Evolutionary conservation across 2,329 filamentous ascomycete genomes (phyloP), one percentile per base, ranked within the genome.

Genomic region (Neofusicoccum cordaticola): DNA sequence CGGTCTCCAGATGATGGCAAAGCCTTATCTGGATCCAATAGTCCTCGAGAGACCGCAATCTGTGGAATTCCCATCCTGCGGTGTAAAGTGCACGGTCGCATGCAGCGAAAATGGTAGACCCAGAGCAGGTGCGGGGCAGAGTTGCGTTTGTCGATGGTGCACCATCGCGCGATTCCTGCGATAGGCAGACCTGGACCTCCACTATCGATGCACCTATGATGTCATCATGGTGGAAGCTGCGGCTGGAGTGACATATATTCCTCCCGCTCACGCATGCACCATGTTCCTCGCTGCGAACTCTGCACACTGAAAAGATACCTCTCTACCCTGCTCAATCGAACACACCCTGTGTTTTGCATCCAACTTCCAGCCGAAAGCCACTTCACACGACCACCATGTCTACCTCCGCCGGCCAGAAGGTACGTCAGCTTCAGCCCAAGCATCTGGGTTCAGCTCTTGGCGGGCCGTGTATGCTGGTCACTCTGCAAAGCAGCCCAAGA

Each of bases 371-470:
- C 19, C 34, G 44, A 5, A 12, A 47, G 22, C 35, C 13, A 22
- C 31, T 15, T 45, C 13, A 4, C 11, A n/a, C 47, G 44, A 27
- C 19, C 51, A 68, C 17, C 15, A 68, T 68, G 67, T 35, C 67
- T 22, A 51, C 62, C n/a, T 63, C 65, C 13, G 66, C 57, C 17
- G 68, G 68, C 51, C 63, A 67, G 56, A 69, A 69, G 67, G 68
- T 69, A 67, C 12, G 62, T 31, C 56, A 35, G 22, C 35, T 9
- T 12, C 41, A 22, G 39, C 53, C 31, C 22, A 37, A 41, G 35
- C 61, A 51, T 53, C 50, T 61, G 11, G 1, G 44, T 52, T 51
- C 60, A 27, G 3, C 31, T 64, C 58, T 41, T 34, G 27, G 35
- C 11, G 39, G 34, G 11, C 13, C 35, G 5, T 12, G 8, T 11